Conservation (phyloP, 306 rosid genomes). For the Cucumis melo region DNA sequence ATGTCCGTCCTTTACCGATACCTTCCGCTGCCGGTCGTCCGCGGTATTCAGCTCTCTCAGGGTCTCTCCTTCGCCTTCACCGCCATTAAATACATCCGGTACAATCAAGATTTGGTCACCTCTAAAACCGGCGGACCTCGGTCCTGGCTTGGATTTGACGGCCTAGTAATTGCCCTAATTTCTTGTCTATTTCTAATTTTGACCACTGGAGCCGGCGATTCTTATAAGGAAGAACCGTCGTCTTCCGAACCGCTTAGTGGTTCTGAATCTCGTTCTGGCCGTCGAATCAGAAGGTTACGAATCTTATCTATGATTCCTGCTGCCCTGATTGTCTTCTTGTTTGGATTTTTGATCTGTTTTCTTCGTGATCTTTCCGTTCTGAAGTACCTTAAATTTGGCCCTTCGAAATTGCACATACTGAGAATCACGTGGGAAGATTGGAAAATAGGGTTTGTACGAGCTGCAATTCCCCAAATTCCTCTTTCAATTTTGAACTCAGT, state of each 20-base stretch:
- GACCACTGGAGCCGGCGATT: constrained; percentile 57
- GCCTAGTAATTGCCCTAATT: constrained; percentile 36
- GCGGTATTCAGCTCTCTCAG: constrained; percentile 80
- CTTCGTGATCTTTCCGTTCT: constrained; percentile 45
- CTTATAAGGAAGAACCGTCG: neutral
- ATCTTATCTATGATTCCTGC: constrained; percentile 37
- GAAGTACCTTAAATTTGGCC: constrained; percentile 36
- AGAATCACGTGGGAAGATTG: constrained; percentile 57
- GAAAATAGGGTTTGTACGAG: constrained; percentile 50
- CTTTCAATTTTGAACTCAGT: constrained; percentile 56
- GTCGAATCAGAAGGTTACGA: constrained; percentile 12
- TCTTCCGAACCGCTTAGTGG: neutral
- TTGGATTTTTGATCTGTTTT: constrained; percentile 43
- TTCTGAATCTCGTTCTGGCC: neutral
- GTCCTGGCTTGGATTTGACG: constrained; percentile 54
- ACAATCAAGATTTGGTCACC: constrained; percentile 31
- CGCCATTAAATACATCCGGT: constrained; percentile 66
- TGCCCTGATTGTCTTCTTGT: constrained; percentile 46
- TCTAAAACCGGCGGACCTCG: constrained; percentile 37
- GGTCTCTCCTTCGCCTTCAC: constrained; percentile 67
- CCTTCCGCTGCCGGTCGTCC: constrained; percentile 75
- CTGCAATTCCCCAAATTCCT: constrained; percentile 71
- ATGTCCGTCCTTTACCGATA: constrained; percentile 70
- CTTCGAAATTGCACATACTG: constrained; percentile 24
- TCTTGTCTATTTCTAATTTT: constrained; percentile 37